phyloP scores from a whole-genome alignment of 2,329 filamentous ascomycete genomes.

The Penicillium verrucosum region DNA sequence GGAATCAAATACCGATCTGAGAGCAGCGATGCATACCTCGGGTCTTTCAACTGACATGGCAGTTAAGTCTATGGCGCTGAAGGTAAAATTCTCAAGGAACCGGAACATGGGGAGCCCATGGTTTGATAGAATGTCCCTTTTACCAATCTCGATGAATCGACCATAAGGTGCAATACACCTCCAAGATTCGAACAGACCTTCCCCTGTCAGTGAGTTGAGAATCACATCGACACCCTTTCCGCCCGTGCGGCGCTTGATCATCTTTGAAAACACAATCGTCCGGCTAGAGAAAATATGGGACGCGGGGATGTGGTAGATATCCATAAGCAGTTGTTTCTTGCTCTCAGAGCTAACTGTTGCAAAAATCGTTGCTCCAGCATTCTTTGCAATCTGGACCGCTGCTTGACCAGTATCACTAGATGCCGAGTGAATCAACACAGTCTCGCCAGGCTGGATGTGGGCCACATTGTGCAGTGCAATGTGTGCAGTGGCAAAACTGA shows the following conservation, averaged over 20 bases:
- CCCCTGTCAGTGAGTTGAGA: constrained; percentile 21
- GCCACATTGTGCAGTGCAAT: constrained; percentile 9
- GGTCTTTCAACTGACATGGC: neutral
- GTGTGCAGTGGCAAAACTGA: constrained; percentile 10
- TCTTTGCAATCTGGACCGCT: constrained; percentile 20
- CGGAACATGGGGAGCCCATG: neutral
- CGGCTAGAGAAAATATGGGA: constrained; percentile 16
- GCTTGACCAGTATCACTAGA: constrained; percentile 18
- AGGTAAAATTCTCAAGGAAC: constrained; percentile 3
- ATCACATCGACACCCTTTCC: constrained; percentile 20
- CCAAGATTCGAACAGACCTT: constrained; percentile 15
- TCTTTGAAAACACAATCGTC: constrained; percentile 1
- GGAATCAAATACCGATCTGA: neutral
- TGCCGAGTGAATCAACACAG: constrained; percentile 27
- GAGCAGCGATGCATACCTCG: neutral
- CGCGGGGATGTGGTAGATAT: constrained; percentile 15
- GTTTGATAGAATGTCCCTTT: constrained; percentile 36
- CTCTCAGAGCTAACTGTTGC: constrained; percentile 7
- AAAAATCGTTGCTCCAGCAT: constrained; percentile 14
- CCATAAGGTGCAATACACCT: constrained; percentile 34
- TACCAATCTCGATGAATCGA: constrained; percentile 49
- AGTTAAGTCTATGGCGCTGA: constrained; percentile 3
- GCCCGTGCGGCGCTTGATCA: constrained; percentile 2
- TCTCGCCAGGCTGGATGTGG: constrained; percentile 9
- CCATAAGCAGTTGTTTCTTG: constrained; percentile 16